These are phyloP conservation scores for Stagonosporopsis tanaceti DNA, from an alignment of 2,329 filamentous ascomycete species.

Conservation along the genomic window DNA sequence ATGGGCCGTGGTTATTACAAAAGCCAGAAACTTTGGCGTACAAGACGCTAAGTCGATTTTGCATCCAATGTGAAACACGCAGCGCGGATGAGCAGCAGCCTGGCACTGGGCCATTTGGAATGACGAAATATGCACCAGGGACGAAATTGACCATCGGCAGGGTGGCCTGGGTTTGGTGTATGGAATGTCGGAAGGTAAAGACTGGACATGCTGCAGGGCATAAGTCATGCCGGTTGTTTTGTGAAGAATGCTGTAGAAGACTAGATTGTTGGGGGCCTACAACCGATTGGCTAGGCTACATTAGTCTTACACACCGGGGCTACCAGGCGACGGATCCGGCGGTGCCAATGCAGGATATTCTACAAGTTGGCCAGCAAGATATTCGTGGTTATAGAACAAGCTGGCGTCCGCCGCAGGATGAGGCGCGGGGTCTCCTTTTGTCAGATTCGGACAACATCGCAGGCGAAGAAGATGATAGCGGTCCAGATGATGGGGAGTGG, in stretches of 20 bases:
- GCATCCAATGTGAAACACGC: not conserved
- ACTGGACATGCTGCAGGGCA: not conserved
- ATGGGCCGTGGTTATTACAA: not conserved
- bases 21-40: not conserved
- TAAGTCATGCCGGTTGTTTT: not conserved
- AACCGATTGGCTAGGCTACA: too few relatives aligned
- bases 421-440: not conserved
- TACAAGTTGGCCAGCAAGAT: not conserved
- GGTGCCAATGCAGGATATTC: not conserved
- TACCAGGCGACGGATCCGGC: not conserved
- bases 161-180: not conserved
- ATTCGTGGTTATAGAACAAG: not conserved
- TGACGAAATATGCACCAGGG: not conserved
- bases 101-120: not conserved
- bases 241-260: not conserved
- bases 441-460: not conserved
- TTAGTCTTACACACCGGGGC: not conserved
- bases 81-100: not conserved
- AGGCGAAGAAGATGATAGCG: not conserved
- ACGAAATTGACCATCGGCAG: not conserved
- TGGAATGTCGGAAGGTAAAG: not conserved
- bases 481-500: not conserved
- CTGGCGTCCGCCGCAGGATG: not conserved
- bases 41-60: not conserved
- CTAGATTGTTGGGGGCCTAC: not conserved